A percentile compares a stretch with the other conserved stretches of the same genome.
phyloP scores from a whole-genome alignment of 352 stramenopile genomes.

The Phytophthora sojae region DNA sequence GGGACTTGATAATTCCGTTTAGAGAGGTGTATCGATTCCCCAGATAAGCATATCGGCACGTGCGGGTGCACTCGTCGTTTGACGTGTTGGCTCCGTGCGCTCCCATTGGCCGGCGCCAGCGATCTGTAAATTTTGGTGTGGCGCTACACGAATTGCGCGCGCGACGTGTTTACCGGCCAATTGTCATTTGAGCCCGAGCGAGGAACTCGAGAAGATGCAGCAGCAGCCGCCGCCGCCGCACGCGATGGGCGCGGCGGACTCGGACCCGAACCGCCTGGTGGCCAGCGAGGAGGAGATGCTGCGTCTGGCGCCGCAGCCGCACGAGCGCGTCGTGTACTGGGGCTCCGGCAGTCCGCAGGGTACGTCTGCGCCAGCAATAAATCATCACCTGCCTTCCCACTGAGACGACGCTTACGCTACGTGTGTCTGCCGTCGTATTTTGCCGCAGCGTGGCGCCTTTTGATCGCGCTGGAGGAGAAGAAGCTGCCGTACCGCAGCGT shows the following conservation, averaged over 20 bases:
- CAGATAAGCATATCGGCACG: no score
- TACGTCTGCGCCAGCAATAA: conserved; percentile 20
- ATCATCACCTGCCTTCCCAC: no score
- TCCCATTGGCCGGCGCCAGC: conserved; percentile 13
- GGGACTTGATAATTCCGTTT: no score
- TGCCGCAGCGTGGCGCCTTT: conserved; percentile 76
- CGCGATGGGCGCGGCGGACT: background rate
- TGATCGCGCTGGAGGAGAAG: conserved; percentile 87
- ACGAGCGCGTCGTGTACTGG: conserved; percentile 87
- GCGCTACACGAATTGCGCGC: conserved; percentile 1
- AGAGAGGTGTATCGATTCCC: no score
- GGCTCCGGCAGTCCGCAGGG: conserved; percentile 85
- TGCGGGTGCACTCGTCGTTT: background rate
- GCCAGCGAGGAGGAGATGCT: conserved; percentile 68
- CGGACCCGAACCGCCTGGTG: conserved; percentile 38
- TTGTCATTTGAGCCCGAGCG: conserved; percentile 19
- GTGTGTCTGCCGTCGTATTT: background rate
- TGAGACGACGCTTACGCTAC: no score
- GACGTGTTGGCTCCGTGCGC: conserved; percentile 5
- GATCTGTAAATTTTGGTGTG: conserved; percentile 4
- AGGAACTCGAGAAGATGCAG: conserved; percentile 7
- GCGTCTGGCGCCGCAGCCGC: conserved; percentile 55
- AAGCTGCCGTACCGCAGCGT: conserved; percentile 78
- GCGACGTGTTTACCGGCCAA: conserved; percentile 6
- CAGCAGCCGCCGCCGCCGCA: background rate